A percentile compares a stretch with the other conserved stretches of the same genome.
Conservation (phyloP, 768 basidiomycete genomes). For the Leccinum subgranulosum region DNA sequence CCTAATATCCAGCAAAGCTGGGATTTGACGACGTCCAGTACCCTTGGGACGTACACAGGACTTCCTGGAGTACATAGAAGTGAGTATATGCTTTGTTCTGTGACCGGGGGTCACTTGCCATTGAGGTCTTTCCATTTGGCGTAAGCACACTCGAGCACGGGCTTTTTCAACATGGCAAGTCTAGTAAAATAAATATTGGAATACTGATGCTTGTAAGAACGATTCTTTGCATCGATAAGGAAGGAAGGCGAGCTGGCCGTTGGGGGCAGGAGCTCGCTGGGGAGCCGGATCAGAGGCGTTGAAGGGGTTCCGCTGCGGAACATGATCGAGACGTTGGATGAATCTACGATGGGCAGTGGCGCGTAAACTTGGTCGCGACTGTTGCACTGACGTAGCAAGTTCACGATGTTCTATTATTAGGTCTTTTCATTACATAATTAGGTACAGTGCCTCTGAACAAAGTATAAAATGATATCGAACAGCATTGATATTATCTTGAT, state of each 20-base stretch:
- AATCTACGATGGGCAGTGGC: not conserved
- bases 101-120: slow-evolving; percentile 28
- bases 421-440: no score
- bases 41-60: slow-evolving; percentile 70
- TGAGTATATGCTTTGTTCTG: slow-evolving; percentile 5
- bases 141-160: slow-evolving; percentile 48
- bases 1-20: slow-evolving; percentile 89
- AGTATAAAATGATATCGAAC: not conserved
- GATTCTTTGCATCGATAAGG: slow-evolving; percentile 40
- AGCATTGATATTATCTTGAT: not conserved
- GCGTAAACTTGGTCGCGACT: not conserved
- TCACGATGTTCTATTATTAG: no score
- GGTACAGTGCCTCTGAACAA: not conserved
- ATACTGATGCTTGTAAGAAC: slow-evolving; percentile 65
- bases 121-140: slow-evolving; percentile 48
- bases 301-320: slow-evolving; percentile 20
- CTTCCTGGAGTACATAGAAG: slow-evolving; percentile 41
- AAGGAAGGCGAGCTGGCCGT: slow-evolving; percentile 37
- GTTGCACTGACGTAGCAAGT: not conserved
- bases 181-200: slow-evolving; percentile 70
- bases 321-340: not conserved
- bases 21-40: slow-evolving; percentile 84
- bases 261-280: slow-evolving; percentile 30
- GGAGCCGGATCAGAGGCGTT: slow-evolving; percentile 17
- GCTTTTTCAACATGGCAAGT: slow-evolving; percentile 45